Percentiles rank a stretch among this genome's conserved stretches.
phyloP scores from a whole-genome alignment of 805 yeast genomes.

The Wickerhamiella spandovensis region DNA sequence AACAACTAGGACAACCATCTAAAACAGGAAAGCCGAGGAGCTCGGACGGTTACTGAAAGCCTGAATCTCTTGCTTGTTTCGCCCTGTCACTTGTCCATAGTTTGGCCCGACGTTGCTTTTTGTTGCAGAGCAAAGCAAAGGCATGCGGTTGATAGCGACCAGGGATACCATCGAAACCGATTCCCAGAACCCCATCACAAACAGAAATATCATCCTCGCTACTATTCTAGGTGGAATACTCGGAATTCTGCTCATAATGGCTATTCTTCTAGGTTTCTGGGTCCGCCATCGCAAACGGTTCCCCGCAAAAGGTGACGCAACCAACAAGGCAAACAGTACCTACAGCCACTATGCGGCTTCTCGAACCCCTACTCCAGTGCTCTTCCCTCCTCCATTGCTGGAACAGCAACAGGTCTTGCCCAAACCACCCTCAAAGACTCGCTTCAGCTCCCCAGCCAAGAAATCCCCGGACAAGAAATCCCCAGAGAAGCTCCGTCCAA shows the following conservation, averaged over 20 bases:
- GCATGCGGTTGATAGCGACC: not conserved
- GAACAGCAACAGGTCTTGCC: not conserved
- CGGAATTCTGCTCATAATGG: slow-evolving; percentile 3
- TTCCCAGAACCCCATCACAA: not conserved
- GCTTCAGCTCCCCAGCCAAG: too few relatives aligned
- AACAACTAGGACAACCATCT: too few relatives aligned
- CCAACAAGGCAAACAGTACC: not conserved
- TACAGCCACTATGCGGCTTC: not conserved
- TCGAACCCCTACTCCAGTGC: not conserved
- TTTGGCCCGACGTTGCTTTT: slow-evolving; percentile 8
- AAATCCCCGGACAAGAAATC: too few relatives aligned
- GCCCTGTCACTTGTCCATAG: not conserved
- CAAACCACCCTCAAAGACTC: not conserved
- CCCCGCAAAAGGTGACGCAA: not conserved
- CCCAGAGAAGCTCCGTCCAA: not conserved
- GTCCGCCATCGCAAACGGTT: not conserved
- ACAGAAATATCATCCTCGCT: slow-evolving; percentile 3
- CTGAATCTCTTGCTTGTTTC: not conserved
- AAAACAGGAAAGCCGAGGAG: too few relatives aligned
- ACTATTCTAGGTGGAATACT: slow-evolving; percentile 9
- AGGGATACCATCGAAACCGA: not conserved
- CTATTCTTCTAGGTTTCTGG: not conserved
- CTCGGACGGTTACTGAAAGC: not conserved
- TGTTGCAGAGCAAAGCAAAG: not conserved
- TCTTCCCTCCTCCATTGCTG: not conserved